A percentile compares a stretch with the other conserved stretches of the same genome.
phyloP scores from a whole-genome alignment of 257 asterid genomes.

The Thymus quinquecostatus region DNA sequence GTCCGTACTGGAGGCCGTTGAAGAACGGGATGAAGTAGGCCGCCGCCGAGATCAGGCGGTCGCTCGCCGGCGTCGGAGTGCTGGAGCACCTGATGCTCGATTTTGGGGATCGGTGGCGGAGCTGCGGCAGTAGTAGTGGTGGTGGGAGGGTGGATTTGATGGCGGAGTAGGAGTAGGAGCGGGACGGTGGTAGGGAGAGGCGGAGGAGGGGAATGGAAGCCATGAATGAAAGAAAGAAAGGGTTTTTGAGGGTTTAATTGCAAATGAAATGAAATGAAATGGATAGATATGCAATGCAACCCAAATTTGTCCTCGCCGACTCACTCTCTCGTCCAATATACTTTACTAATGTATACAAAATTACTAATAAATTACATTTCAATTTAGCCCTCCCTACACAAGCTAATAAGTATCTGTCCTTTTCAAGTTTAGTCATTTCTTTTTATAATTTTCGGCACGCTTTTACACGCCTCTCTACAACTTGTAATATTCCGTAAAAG shows the following conservation, averaged over 20 bases:
- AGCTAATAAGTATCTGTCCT: too few species aligned
- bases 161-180: slow-evolving; percentile 33
- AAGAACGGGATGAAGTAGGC: slow-evolving; percentile 91
- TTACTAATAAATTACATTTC: too few species aligned
- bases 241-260: slow-evolving; percentile 15
- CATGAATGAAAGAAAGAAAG: slow-evolving; percentile 38
- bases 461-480: too few species aligned
- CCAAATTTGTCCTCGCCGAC: too few species aligned
- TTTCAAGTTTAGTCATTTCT: too few species aligned
- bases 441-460: too few species aligned
- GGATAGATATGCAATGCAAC: not conserved
- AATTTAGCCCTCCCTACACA: too few species aligned
- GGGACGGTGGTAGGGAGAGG: slow-evolving; percentile 48
- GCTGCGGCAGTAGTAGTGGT: not conserved
- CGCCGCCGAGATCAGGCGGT: slow-evolving; percentile 86
- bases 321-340: too few species aligned
- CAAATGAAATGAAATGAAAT: too few species aligned
- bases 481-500: too few species aligned
- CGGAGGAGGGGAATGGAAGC: slow-evolving; percentile 65
- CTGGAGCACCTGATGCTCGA: slow-evolving; percentile 35
- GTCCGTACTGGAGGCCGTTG: slow-evolving; percentile 91
- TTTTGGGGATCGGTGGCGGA: slow-evolving; percentile 33
- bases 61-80: slow-evolving; percentile 74
- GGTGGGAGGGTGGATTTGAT: slow-evolving; percentile 31
- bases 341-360: too few species aligned